Conservation (phyloP, 768 basidiomycete species). For the Galerina sulciceps region DNA sequence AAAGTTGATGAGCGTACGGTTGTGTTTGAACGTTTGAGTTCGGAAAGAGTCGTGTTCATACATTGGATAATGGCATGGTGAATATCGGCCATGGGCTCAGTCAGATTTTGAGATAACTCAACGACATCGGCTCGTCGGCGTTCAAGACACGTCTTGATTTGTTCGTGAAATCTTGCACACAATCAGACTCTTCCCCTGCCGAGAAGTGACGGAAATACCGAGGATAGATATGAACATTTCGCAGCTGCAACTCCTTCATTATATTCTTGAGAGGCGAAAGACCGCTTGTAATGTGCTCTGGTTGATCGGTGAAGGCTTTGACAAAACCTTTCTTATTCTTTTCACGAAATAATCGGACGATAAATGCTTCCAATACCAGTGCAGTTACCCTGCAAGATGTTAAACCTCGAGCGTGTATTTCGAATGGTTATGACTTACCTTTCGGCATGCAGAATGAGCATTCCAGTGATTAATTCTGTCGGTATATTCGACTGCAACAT, state of each 20-base stretch:
- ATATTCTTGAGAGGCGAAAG: conserved; percentile 90
- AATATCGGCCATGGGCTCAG: conserved; percentile 88
- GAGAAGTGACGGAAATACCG: conserved; percentile 50
- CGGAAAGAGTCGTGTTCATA: conserved; percentile 87
- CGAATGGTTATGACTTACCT: conserved; percentile 48
- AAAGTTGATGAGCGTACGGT: conserved; percentile 39
- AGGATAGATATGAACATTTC: conserved; percentile 91
- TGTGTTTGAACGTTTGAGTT: conserved; percentile 87
- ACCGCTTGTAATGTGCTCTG: conserved; percentile 92
- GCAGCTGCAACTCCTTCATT: conserved; percentile 90
- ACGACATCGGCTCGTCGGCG: conserved; percentile 88
- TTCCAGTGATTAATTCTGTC: conserved; percentile 82
- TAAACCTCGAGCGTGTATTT: background rate
- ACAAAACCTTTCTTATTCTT: conserved; percentile 90
- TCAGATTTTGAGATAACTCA: conserved; percentile 86
- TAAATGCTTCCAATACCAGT: conserved; percentile 88
- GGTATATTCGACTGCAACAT: conserved; percentile 90
- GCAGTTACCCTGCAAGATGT: conserved; percentile 70
- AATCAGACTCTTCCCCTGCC: background rate
- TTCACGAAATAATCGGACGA: conserved; percentile 88
- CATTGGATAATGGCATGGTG: conserved; percentile 93
- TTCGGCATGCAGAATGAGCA: conserved; percentile 91
- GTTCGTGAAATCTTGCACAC: conserved; percentile 79
- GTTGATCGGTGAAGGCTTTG: conserved; percentile 97
- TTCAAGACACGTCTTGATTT: conserved; percentile 81